Evolutionary conservation across 2,329 filamentous ascomycete genomes (phyloP), one percentile per base, ranked within the genome.

Genomic region (Neonectria punicea): DNA sequence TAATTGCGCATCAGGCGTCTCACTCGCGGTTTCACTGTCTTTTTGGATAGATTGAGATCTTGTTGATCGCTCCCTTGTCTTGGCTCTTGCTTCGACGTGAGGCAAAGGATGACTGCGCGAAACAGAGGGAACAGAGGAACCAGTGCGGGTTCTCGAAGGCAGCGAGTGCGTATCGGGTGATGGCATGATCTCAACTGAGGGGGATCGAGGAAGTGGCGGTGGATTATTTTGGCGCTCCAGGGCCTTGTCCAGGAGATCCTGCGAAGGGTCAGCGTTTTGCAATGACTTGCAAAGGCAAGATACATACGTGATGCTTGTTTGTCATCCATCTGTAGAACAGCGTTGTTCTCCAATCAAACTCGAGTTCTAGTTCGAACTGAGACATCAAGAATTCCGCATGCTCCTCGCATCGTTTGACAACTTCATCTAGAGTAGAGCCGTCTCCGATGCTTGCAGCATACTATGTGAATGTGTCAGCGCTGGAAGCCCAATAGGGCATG

Each of bases 401-500:
- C 18, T 83, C 80, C 39, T 80, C 70, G 58, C 84, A 85, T 28
- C 83, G 79, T 16, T 80, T 74, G 9, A 82, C 74, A 1, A 84
- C 84, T 58, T 89, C 86, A 28, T 83, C 78, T 5, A 83, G 76
- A 1, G 85, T 83, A 32, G 82, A 79, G 9, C 86, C 86, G 65
- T 88, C 85, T 13, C 87, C 87, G 18, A 83, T 76, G 53, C 74
- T 78, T n/a, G 83, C 75, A 20, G 85, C 83, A 70, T 88, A 89
- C 81, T 86, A 62, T 13, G 20, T 25, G 43, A 20, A 30, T 46
- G 20, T 32, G 61, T 67, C 11, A 69, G 39, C 7, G 44, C 39
- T 46, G 39, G 36, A 30, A 54, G 28, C n/a, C 53, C 20, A 18
- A 14, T 9, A n/a, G 39, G 53, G n/a, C 20, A 11, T 6, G 10